Evolutionary conservation across 2,329 filamentous ascomycete species (phyloP), one percentile per base, ranked within the genome.

Genomic region (Rhynchosporium secalis): DNA sequence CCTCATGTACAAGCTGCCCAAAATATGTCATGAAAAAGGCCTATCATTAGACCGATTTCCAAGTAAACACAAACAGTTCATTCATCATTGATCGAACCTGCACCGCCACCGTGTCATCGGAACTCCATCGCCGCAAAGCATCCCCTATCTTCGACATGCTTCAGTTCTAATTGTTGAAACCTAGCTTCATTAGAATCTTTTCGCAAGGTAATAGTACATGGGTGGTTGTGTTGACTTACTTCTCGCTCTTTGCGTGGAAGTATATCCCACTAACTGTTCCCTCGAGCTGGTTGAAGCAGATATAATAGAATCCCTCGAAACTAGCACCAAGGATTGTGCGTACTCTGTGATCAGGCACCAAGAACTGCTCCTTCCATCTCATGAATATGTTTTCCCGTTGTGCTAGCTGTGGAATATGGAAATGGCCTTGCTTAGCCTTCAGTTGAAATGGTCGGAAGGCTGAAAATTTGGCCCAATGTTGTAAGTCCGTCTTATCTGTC

Each of bases 261-360:
- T 99, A 99, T 62, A 98, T 96, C 20, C 95, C 95, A 72, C 87
- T 93, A 46, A 99, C 90, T 66, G 84, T 88, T 7, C 94, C 95
- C 66, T 88, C 85, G 55, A 92, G 80, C 77, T 98, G 94, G 76
- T 98, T 96, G 79, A 98, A 98, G 78, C 93, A 97, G 69, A 99
- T 98, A 73, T 99, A 99, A 75, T 98, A 99, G 75, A 99, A 99
- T 0, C 95, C 95, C 74, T 99, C 95, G 64, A 98, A 99, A 73
- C 94, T 98, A 7, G 95, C 95, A 20, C 95, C 95, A 40, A 87
- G 90, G 65, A 99, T 96, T 10, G 91, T 96, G 65, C 89, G 85
- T 26, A 98, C 92, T 15, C 91, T 86, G 75, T 99, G 95, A 72
- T 99, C 93, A 1, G 95, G 95, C 0, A 99, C 95, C 0, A 99